These are phyloP conservation scores for Westerdykella ornata DNA, from an alignment of 2,329 filamentous ascomycete species.

Conservation along the genomic window DNA sequence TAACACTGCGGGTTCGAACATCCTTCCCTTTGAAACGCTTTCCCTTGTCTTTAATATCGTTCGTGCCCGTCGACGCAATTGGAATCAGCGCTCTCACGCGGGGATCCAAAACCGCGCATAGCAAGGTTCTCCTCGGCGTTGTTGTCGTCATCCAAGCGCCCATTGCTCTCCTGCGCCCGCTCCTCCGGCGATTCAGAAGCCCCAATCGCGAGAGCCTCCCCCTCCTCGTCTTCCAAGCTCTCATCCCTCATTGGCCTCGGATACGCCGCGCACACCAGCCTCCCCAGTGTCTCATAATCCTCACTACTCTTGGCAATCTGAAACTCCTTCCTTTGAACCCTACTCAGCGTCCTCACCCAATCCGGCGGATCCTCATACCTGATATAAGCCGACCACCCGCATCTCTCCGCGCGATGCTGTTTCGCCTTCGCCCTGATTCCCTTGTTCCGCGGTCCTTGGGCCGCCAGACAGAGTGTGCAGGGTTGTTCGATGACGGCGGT, in stretches of 20 bases:
- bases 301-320: background rate
- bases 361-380: background rate
- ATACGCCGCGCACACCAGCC: background rate
- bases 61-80: too few relatives aligned
- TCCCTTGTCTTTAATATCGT: too few relatives aligned
- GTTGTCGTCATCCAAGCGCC: too few relatives aligned
- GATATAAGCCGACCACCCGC: background rate
- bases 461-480: background rate
- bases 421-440: background rate
- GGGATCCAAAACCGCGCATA: too few relatives aligned
- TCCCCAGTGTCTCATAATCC: background rate
- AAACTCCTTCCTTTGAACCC: background rate
- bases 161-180: too few relatives aligned
- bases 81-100: too few relatives aligned
- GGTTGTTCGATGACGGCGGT: background rate
- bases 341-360: background rate
- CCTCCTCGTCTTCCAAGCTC: background rate
- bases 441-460: background rate
- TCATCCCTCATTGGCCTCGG: background rate
- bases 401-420: background rate
- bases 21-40: too few relatives aligned
- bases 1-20: too few relatives aligned
- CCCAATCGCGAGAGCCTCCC: background rate
- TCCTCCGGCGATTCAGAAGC: too few relatives aligned
- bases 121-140: too few relatives aligned